Evolutionary conservation across 192 early-diverging fungal species (phyloP).

Genomic region (Coemansia sp.): DNA sequence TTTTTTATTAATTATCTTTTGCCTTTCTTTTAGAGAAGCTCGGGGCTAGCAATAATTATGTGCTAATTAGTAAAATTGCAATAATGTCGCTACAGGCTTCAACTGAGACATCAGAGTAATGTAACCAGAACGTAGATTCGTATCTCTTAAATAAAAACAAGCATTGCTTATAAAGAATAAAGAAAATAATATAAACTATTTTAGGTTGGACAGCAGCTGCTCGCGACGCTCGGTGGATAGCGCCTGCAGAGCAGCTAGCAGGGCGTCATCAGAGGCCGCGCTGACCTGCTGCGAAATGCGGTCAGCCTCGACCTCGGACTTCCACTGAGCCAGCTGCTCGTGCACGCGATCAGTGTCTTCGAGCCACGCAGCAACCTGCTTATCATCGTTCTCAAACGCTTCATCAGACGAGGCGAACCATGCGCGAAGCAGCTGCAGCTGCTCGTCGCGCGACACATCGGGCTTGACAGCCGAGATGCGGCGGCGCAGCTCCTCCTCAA

Average conservation of each 20-base stretch:
- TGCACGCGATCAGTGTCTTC: slow-evolving; percentile 25
- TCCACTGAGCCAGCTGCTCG: slow-evolving; percentile 7
- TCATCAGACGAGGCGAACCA: slow-evolving; percentile 61
- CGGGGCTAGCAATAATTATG: too few species aligned
- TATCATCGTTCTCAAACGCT: slow-evolving; percentile 63
- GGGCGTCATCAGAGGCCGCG: slow-evolving; percentile 30
- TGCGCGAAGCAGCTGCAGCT: slow-evolving; percentile 48
- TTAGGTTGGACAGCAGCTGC: slow-evolving; percentile 36
- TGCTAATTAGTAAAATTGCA: too few species aligned
- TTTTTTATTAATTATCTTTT: too few species aligned
- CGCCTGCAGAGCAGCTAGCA: slow-evolving; percentile 31
- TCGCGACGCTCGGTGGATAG: slow-evolving; percentile 39
- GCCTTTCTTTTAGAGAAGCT: too few species aligned
- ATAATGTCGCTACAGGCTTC: too few species aligned
- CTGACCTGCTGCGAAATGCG: slow-evolving; percentile 7
- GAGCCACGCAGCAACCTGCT: slow-evolving; percentile 60
- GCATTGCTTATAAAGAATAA: not conserved
- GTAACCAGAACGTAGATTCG: too few species aligned
- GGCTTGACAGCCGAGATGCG: slow-evolving; percentile 47
- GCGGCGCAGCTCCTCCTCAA: slow-evolving; percentile 74
- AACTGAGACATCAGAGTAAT: too few species aligned
- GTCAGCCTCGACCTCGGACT: slow-evolving; percentile 1
- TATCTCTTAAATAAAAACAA: slow-evolving; percentile 5
- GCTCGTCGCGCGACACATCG: slow-evolving; percentile 48
- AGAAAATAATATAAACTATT: slow-evolving; percentile 6